Percentiles rank a stretch among this genome's conserved stretches.
Evolutionary conservation across 2,329 filamentous ascomycete species (phyloP).

Genomic region (Lachnellula occidentalis): DNA sequence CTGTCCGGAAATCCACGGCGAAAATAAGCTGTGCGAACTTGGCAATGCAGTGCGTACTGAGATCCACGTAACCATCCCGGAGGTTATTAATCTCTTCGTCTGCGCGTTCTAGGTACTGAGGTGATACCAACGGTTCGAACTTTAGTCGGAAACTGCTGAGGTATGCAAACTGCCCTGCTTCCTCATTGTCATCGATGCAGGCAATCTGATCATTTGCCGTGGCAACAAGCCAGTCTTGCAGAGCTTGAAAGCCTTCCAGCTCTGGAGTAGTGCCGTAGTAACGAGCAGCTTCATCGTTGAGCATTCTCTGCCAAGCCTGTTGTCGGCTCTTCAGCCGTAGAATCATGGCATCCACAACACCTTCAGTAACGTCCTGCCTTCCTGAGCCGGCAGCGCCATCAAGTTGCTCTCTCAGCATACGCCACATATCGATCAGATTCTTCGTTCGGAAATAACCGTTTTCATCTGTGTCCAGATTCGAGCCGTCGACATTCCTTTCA

Average conservation of each 20-base stretch:
- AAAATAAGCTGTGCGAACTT: constrained; percentile 87
- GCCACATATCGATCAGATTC: constrained; percentile 91
- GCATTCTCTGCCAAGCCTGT: constrained; percentile 77
- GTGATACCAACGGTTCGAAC: constrained; percentile 73
- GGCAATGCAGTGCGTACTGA: constrained; percentile 86
- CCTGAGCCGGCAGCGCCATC: constrained; percentile 78
- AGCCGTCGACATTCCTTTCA: constrained; percentile 66
- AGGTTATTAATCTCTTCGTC: constrained; percentile 68
- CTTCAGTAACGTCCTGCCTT: constrained; percentile 85
- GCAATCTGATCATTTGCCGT: constrained; percentile 98
- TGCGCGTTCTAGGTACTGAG: constrained; percentile 71
- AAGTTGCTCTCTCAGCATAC: constrained; percentile 92
- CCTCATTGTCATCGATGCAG: constrained; percentile 89
- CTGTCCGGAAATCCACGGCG: constrained; percentile 76
- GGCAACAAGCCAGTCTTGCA: constrained; percentile 94
- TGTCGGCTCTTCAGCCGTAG: constrained; percentile 77
- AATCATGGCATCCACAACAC: constrained; percentile 95
- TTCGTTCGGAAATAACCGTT: constrained; percentile 90
- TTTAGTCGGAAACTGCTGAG: constrained; percentile 80
- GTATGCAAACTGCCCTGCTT: constrained; percentile 70
- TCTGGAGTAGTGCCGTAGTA: constrained; percentile 58
- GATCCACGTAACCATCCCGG: constrained; percentile 88
- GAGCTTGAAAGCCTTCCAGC: constrained; percentile 64
- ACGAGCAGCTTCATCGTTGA: constrained; percentile 76
- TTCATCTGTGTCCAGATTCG: constrained; percentile 77